phyloP scores from a whole-genome alignment of 2,329 filamentous ascomycete genomes.

The Neofusicoccum parvum region DNA sequence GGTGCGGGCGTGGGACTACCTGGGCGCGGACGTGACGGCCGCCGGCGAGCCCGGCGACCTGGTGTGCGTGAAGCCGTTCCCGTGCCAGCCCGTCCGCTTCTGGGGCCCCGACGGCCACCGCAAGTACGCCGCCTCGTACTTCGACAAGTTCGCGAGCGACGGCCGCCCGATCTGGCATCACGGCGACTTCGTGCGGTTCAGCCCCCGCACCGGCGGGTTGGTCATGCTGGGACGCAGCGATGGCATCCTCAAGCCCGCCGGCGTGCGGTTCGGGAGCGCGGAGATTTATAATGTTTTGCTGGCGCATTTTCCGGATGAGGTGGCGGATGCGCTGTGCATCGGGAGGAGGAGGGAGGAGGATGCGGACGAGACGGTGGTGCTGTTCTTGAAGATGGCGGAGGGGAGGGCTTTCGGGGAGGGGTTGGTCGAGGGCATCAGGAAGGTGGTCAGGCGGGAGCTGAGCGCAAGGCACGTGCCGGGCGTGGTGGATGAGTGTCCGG shows the following conservation, averaged over 20 bases:
- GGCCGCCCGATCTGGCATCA: constrained; percentile 77
- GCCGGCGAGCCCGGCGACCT: constrained; percentile 79
- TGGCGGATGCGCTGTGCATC: constrained; percentile 87
- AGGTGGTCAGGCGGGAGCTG: constrained; percentile 71
- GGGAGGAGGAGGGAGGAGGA: constrained; percentile 73
- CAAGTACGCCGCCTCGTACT: constrained; percentile 86
- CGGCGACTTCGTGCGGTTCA: constrained; percentile 82
- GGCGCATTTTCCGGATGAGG: constrained; percentile 73
- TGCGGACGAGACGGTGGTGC: constrained; percentile 79
- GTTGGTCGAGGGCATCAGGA: constrained; percentile 66
- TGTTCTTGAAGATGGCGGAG: constrained; percentile 79
- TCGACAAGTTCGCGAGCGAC: constrained; percentile 69
- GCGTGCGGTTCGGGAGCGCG: constrained; percentile 87
- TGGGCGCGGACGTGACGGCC: constrained; percentile 59
- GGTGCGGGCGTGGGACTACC: constrained; percentile 52
- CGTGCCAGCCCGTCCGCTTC: constrained; percentile 88
- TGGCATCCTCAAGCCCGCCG: constrained; percentile 88
- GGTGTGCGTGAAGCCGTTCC: constrained; percentile 83
- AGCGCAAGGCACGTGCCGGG: constrained; percentile 88
- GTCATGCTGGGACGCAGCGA: constrained; percentile 92
- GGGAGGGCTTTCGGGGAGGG: constrained; percentile 58
- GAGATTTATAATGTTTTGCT: constrained; percentile 97
- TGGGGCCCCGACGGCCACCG: constrained; percentile 71
- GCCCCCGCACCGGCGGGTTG: constrained; percentile 72
- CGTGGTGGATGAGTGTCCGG: constrained; percentile 77